phyloP scores from a whole-genome alignment of 2,329 filamentous ascomycete genomes.

The Trichoderma cornu-damae region DNA sequence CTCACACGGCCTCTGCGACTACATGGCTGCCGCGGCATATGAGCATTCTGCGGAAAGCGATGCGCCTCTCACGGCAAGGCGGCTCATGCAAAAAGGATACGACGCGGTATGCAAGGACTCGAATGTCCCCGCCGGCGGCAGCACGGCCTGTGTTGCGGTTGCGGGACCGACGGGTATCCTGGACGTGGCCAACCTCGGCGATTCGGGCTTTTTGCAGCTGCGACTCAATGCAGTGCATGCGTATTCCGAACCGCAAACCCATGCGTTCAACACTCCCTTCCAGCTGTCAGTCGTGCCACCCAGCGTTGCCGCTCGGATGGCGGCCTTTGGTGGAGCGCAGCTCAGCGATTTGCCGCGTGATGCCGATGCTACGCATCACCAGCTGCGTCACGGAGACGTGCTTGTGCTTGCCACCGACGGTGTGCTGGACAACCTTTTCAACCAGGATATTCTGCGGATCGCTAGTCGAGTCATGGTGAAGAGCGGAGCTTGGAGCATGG shows the following conservation, averaged over 20 bases:
- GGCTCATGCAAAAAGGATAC: conserved; percentile 78
- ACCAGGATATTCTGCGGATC: conserved; percentile 79
- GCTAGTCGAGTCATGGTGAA: conserved; percentile 71
- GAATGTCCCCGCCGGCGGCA: conserved; percentile 74
- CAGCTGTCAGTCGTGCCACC: conserved; percentile 86
- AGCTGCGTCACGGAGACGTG: conserved; percentile 83
- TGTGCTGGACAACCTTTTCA: conserved; percentile 91
- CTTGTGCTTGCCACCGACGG: conserved; percentile 93
- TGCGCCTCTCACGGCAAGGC: conserved; percentile 53
- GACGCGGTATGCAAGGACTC: conserved; percentile 71
- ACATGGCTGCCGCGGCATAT: conserved; percentile 77
- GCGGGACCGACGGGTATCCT: conserved; percentile 67
- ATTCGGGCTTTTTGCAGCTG: conserved; percentile 88
- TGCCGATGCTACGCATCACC: conserved; percentile 71
- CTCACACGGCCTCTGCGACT: conserved; percentile 85
- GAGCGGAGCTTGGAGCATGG: conserved; percentile 67
- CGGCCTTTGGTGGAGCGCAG: conserved; percentile 75
- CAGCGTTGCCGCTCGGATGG: conserved; percentile 70
- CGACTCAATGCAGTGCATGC: conserved; percentile 80
- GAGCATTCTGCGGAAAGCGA: conserved; percentile 42
- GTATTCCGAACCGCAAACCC: conserved; percentile 80
- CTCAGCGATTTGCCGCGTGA: conserved; percentile 81
- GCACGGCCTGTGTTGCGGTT: conserved; percentile 85
- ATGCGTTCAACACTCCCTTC: conserved; percentile 96
- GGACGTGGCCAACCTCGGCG: conserved; percentile 89